A percentile compares a stretch with the other conserved stretches of the same genome.
Evolutionary conservation across 495 filamentous ascomycete species (phyloP).

Genomic region (Penicillium samsonianum): DNA sequence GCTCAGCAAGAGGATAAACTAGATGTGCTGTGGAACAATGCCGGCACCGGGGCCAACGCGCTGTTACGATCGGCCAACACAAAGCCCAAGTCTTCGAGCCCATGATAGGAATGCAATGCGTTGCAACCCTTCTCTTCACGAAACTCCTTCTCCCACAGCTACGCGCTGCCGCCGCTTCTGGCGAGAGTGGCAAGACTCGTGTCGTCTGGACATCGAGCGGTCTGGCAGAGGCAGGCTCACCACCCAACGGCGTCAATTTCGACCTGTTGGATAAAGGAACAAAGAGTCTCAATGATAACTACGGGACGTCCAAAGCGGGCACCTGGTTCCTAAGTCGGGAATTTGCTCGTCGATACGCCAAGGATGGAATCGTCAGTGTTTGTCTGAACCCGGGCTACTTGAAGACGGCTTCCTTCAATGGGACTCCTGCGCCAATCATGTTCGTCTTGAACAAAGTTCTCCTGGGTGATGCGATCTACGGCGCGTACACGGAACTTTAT

Average conservation of each 20-base stretch:
- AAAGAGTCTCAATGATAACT: conserved; percentile 24
- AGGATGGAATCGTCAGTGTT: conserved; percentile 39
- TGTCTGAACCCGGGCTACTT: conserved; percentile 45
- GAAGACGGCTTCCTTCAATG: conserved; percentile 32
- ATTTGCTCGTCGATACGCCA: conserved; percentile 27
- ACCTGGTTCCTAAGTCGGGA: conserved; percentile 40
- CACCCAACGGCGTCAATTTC: conserved; percentile 26
- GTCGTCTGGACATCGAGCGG: conserved; percentile 36
- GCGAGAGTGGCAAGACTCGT: conserved; percentile 23
- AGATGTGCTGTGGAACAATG: conserved; percentile 51
- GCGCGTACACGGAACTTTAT: conserved; percentile 47
- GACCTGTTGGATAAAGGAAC: conserved; percentile 23
- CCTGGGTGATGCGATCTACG: conserved; percentile 23
- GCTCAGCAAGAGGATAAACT: conserved; percentile 34
- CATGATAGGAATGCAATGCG: conserved; percentile 13
- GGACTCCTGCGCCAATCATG: conserved; percentile 18
- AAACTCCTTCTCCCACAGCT: conserved; percentile 16
- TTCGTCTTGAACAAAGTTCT: conserved; percentile 28
- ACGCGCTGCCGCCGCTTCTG: conserved; percentile 12
- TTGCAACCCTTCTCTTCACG: conserved; percentile 18
- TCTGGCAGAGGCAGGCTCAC: conserved; percentile 25
- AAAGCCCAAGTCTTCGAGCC: conserved; percentile 17
- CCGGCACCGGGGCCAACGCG: conserved; percentile 27
- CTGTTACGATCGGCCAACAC: conserved; percentile 7
- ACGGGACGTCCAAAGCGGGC: conserved; percentile 42